These are phyloP conservation scores for Penicillium sp. DNA, from an alignment of 2,329 filamentous ascomycete genomes.

Conservation along the genomic window DNA sequence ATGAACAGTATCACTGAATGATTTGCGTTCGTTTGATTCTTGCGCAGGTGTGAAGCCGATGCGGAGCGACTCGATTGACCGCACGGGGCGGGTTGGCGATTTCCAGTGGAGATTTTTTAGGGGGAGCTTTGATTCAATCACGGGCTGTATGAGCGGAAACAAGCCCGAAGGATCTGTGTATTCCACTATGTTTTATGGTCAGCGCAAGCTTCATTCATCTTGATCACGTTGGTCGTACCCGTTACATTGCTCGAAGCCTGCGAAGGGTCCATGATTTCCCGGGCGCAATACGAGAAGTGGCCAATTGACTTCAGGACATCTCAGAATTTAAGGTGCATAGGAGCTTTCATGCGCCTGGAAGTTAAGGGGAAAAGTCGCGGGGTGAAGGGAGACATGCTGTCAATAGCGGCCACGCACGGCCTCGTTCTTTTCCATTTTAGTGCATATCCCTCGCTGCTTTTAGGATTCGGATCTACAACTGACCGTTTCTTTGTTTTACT, in stretches of 20 bases:
- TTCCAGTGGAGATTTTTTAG: constrained; percentile 96
- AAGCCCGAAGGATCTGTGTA: constrained; percentile 92
- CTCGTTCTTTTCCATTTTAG: constrained; percentile 10
- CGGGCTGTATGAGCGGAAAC: constrained; percentile 76
- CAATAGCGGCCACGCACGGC: constrained; percentile 11
- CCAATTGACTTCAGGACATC: constrained; percentile 31
- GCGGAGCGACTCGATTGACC: constrained; percentile 90
- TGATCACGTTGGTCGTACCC: constrained; percentile 48
- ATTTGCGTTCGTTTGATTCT: constrained; percentile 35
- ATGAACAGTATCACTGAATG: constrained; percentile 39
- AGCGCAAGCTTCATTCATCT: constrained; percentile 15
- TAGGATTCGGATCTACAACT: neutral
- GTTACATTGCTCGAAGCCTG: constrained; percentile 69
- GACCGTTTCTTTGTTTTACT: neutral
- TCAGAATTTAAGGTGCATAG: neutral
- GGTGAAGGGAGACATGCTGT: constrained; percentile 13
- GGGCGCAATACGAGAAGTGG: constrained; percentile 26
- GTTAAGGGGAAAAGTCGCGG: constrained; percentile 9
- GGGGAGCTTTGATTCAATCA: constrained; percentile 75
- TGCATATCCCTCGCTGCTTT: constrained; percentile 8
- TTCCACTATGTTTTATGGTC: constrained; percentile 64
- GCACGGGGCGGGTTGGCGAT: constrained; percentile 82
- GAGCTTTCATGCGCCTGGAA: constrained; percentile 5
- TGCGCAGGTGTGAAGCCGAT: constrained; percentile 76
- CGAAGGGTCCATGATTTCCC: constrained; percentile 44